Evolutionary conservation across 495 filamentous ascomycete genomes (phyloP), one percentile per base, ranked within the genome.

Genomic region (Neurospora sp.): DNA sequence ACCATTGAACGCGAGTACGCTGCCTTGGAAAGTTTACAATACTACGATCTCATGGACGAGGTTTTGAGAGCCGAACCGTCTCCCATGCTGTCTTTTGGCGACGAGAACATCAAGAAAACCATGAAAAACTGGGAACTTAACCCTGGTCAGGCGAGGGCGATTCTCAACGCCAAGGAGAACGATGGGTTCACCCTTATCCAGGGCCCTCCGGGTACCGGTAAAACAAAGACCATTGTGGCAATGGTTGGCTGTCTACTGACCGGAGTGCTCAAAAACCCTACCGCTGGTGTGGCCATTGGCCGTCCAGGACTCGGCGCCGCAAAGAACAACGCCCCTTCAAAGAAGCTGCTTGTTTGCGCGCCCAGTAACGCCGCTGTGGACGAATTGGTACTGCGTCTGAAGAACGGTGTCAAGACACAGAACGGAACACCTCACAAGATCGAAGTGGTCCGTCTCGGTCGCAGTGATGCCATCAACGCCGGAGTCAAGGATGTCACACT

Each of bases 351-450:
- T 40, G 91, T 99, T 31, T 99, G 96, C 76, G 96, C 96, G 35
- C 96, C 96, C 35, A 97, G 93, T 85, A 99, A 99, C 80, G 96
- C 96, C 5, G 96, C 96, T 35, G 96, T 98, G 3, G 96, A 99
- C 79, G 96, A 99, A 81, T 82, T 99, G 70, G 96, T 99, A 16
- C 89, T 98, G 80, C 90, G 96, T 82, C 89, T 99, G 76, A 98
- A 96, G 82, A 84, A 90, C 69, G 96, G 96, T 4, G 87, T 98
- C 65, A 97, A 91, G 77, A 94, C 92, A 0, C 83, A 88, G 70
- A 88, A 88, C 53, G 96, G 96, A 0, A 84, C 88, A 16, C 79
- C 83, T 7, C 89, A 92, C 74, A 91, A 90, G 75, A 84, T 97
- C 74, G 92, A 91, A 18, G 91, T 99, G 20, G 87, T 99, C 68